A percentile compares a stretch with the other conserved stretches of the same genome.
These are phyloP conservation scores for Coemansia sp. DNA, from an alignment of 192 early-diverging fungal genomes.

Conservation along the genomic window DNA sequence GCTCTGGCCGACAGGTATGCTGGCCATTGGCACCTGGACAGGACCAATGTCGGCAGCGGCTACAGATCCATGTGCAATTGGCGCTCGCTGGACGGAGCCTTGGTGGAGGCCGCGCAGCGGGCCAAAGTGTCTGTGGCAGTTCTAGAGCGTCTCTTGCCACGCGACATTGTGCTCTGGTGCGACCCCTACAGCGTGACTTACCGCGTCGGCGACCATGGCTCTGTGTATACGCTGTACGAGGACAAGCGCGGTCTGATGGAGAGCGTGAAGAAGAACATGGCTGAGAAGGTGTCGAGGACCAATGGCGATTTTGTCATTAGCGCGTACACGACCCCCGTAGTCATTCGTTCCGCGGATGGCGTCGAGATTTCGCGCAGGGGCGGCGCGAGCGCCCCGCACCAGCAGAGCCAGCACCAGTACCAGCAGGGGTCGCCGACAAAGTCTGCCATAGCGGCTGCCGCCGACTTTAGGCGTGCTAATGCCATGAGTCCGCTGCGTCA, in stretches of 20 bases:
- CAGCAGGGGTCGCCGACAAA: constrained; percentile 47
- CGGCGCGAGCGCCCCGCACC: constrained; percentile 12
- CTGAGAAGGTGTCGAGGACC: constrained; percentile 41
- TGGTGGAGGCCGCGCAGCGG: constrained; percentile 61
- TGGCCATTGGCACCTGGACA: constrained; percentile 73
- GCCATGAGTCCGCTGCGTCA: constrained; percentile 30
- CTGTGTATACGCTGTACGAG: constrained; percentile 67
- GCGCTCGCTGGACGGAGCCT: constrained; percentile 63
- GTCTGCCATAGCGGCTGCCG: constrained; percentile 2
- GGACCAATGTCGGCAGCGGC: constrained; percentile 69
- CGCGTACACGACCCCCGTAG: constrained; percentile 53
- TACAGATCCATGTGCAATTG: constrained; percentile 80
- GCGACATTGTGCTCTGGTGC: constrained; percentile 73
- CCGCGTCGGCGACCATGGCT: constrained; percentile 72
- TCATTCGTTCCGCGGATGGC: constrained; percentile 53
- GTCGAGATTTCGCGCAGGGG: constrained; percentile 50
- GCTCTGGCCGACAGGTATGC: constrained; percentile 62
- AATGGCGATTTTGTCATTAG: constrained; percentile 55
- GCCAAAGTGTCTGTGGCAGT: constrained; percentile 51
- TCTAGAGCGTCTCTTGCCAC: constrained; percentile 62
- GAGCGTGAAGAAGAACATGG: constrained; percentile 46
- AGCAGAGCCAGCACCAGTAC: background rate
- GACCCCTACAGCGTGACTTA: constrained; percentile 75
- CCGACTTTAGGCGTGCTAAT: constrained; percentile 25
- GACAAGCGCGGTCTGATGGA: constrained; percentile 56